Evolutionary conservation across 345 rosid genomes (phyloP).

Genomic region (Conringia planisiliqua): DNA sequence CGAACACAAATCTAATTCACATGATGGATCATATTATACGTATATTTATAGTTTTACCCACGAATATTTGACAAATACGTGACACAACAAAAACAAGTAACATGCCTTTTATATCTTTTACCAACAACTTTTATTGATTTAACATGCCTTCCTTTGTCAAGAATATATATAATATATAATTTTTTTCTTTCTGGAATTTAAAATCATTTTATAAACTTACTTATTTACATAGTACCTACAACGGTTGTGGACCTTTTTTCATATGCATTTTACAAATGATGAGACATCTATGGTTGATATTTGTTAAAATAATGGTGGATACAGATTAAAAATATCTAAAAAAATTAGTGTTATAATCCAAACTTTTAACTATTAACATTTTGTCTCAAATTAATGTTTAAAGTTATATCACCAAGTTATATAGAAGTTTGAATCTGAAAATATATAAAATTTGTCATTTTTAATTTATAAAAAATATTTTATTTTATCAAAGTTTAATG

Average conservation of each 20-base stretch:
- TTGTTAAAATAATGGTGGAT: background rate
- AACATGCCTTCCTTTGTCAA: background rate
- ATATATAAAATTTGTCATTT: background rate
- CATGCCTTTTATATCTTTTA: background rate
- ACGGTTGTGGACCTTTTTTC: background rate
- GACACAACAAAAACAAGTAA: background rate
- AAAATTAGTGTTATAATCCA: background rate
- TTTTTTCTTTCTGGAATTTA: background rate
- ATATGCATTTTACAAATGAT: background rate
- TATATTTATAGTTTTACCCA: background rate
- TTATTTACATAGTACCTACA: background rate
- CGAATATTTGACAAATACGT: constrained; percentile 5
- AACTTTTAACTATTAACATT: background rate
- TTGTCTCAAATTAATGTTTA: background rate
- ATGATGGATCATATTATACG: constrained; percentile 12
- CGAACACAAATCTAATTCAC: constrained; percentile 23
- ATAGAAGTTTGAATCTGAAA: background rate
- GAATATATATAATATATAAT: too few relatives aligned
- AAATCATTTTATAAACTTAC: background rate
- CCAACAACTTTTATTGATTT: background rate
- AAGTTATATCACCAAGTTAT: background rate
- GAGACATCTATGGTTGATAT: background rate
- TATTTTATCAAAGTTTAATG: background rate
- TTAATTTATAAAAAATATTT: background rate
- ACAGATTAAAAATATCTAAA: background rate